phyloP scores from a whole-genome alignment of 1,284 basidiomycete genomes.

The Phylloporus sp. region DNA sequence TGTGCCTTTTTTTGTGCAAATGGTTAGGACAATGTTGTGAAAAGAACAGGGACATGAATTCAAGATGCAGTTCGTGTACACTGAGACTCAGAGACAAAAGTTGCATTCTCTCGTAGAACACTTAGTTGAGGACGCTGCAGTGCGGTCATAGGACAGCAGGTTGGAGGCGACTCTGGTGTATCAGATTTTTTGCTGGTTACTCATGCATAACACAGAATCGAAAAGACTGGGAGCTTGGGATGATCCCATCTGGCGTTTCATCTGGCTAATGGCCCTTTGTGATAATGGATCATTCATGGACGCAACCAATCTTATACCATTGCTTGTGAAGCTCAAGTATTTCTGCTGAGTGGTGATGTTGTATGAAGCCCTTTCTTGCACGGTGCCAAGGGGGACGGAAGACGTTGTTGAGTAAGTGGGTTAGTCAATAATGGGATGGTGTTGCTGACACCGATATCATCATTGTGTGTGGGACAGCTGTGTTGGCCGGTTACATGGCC shows the following conservation, averaged over 20 bases:
- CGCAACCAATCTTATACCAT: neutral
- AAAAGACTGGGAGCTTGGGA: too few species aligned
- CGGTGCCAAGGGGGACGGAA: too few species aligned
- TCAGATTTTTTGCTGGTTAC: too few species aligned
- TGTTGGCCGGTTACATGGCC: too few species aligned
- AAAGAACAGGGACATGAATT: neutral
- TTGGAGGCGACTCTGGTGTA: too few species aligned
- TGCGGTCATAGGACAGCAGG: too few species aligned
- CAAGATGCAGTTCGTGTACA: neutral
- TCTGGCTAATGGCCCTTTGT: constrained; percentile 15
- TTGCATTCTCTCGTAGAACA: neutral
- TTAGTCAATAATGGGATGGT: too few species aligned
- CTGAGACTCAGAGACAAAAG: neutral
- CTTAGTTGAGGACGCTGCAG: too few species aligned
- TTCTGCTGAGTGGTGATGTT: constrained; percentile 4
- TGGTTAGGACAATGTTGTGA: neutral
- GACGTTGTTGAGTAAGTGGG: too few species aligned
- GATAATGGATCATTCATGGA: constrained; percentile 11
- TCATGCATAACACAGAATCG: too few species aligned
- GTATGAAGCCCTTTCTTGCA: constrained; percentile 5
- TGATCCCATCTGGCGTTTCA: neutral
- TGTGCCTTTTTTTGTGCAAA: neutral
- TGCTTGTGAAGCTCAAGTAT: constrained; percentile 16
- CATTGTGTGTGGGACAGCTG: too few species aligned
- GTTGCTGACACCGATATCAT: too few species aligned